phyloP scores from a whole-genome alignment of 2,329 filamentous ascomycete genomes.

The Scedosporium minutisporum region DNA sequence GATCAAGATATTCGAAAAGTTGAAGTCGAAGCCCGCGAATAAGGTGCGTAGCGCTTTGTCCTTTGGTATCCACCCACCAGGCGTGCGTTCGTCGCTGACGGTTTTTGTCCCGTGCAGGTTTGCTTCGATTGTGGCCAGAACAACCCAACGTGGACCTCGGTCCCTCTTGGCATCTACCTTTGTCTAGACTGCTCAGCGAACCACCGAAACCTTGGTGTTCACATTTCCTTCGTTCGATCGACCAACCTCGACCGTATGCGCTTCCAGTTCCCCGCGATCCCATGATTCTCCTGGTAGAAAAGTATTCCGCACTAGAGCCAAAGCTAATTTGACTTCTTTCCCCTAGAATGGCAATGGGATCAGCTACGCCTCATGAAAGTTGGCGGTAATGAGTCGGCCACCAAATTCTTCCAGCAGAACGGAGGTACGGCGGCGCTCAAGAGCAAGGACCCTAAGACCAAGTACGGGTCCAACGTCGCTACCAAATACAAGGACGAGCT shows the following conservation, averaged over 20 bases:
- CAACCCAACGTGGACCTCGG: conserved; percentile 97
- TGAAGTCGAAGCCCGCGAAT: conserved; percentile 90
- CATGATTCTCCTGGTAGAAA: not conserved
- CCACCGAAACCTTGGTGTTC: conserved; percentile 93
- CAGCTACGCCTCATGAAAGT: conserved; percentile 97
- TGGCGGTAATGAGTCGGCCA: conserved; percentile 93
- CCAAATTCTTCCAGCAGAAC: conserved; percentile 96
- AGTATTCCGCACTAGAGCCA: not conserved
- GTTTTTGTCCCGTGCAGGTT: conserved; percentile 46
- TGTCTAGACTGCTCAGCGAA: conserved; percentile 97
- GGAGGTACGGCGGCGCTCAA: conserved; percentile 87
- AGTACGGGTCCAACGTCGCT: conserved; percentile 89
- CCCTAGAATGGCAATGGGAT: conserved; percentile 92
- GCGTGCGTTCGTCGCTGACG: not conserved
- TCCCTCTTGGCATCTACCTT: conserved; percentile 93
- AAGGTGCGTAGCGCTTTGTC: conserved; percentile 52
- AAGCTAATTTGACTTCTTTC: conserved; percentile 11
- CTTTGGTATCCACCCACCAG: not conserved
- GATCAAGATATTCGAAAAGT: conserved; percentile 94
- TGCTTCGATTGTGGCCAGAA: conserved; percentile 98
- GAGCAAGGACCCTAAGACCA: conserved; percentile 93
- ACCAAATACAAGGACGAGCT: conserved; percentile 98
- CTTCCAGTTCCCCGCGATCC: not conserved
- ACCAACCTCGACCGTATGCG: conserved; percentile 93
- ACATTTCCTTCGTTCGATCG: conserved; percentile 97